These are phyloP conservation scores for Adansonia rubrostipa DNA, from an alignment of 441 rosid species.

Conservation along the genomic window DNA sequence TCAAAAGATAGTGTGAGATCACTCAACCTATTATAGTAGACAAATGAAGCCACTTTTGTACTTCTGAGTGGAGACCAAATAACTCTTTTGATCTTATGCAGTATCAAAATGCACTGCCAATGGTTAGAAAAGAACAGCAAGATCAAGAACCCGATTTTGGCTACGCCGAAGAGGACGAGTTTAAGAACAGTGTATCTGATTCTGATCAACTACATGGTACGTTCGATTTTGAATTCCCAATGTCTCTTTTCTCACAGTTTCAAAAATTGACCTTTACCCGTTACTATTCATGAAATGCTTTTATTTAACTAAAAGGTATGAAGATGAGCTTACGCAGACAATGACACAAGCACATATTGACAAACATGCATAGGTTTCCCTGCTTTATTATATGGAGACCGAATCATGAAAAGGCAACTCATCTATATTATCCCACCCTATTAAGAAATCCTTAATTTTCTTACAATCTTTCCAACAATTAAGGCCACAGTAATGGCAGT, in stretches of 20 bases:
- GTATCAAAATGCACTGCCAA: conserved; percentile 34
- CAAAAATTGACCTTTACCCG: background rate
- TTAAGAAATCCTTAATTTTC: background rate
- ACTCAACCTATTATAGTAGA: conserved; percentile 16
- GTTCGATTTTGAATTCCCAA: conserved; percentile 20
- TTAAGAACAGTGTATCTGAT: conserved; percentile 30
- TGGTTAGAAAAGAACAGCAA: conserved; percentile 39
- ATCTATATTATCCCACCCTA: background rate
- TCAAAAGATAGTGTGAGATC: conserved; percentile 52
- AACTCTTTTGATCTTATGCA: conserved; percentile 33
- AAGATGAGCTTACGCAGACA: background rate
- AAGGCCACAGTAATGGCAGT: background rate
- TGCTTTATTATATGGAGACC: background rate
- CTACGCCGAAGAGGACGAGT: conserved; percentile 18
- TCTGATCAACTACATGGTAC: conserved; percentile 39
- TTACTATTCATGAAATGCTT: background rate
- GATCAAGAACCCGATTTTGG: conserved; percentile 31
- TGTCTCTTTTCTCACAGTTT: background rate
- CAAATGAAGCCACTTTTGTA: conserved; percentile 10
- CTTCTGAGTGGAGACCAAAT: conserved; percentile 22
- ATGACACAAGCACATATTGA: background rate
- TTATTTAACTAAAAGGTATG: background rate
- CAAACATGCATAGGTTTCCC: background rate
- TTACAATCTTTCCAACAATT: background rate
- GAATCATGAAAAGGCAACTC: background rate